Evolutionary conservation across 805 yeast genomes (phyloP), one percentile per base, ranked within the genome.

Genomic region (Kodamaea sagamina): DNA sequence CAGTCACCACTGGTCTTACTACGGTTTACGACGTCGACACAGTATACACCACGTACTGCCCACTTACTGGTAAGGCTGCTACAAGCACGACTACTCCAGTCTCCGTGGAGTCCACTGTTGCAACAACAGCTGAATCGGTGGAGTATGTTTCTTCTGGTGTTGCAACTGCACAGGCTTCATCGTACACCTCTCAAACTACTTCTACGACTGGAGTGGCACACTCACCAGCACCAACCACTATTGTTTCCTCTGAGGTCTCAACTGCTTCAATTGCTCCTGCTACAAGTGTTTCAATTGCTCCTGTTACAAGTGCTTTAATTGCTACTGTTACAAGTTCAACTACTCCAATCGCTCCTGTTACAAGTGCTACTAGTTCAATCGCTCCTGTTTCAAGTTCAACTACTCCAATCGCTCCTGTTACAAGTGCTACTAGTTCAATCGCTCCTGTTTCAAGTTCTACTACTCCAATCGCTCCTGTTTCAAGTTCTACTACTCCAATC

Each of bases 11-110:
- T 38, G 69, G 69, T 58, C 41, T 62, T 21, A 62, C 67, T 50
- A 63, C 68, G 32, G 59, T 63, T 44, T 63, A 67, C 43, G 57
- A 57, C 34, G 52, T 53, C 27, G 53, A 53, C 39, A 61, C 67
- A 24, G 47, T 47, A n/a, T 62, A 58, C 58, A 61, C 66, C 54
- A 62, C 68, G 31, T 62, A 54, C 60, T 62, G 67, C 49, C 66
- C 67, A 49, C 36, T 59, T 17, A 16, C 32, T 12, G 34, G 17
- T n/a, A 13, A 21, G 24, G 24, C 8, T 21, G 24, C 8, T 21
- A 6, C 24, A 6, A 21, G 8, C 24, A 21, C 6, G 24, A 21
- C 24, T 21, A 21, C n/a, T n/a, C n/a, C n/a, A n/a, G n/a, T n/a
- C n/a, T n/a, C n/a, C n/a, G n/a, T n/a, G n/a, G n/a, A n/a, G n/a